Evolutionary conservation across 805 yeast species (phyloP).

Genomic region (Yarrowia osloensis): DNA sequence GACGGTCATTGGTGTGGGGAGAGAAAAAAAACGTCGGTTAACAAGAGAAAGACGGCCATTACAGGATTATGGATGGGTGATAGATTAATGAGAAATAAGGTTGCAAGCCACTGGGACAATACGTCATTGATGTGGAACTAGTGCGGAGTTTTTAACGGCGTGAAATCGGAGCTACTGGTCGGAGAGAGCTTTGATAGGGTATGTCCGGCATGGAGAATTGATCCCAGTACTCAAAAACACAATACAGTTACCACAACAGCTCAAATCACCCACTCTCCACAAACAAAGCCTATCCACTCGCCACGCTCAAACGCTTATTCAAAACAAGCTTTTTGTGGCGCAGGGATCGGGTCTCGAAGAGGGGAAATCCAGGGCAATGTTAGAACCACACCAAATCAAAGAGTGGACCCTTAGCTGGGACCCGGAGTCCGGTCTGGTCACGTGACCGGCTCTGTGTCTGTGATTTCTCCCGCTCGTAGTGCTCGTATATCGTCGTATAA

Average conservation of each 20-base stretch:
- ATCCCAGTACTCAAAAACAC: not conserved
- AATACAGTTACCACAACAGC: not conserved
- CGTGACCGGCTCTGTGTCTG: no score
- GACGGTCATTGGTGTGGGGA: not conserved
- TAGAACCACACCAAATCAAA: not conserved
- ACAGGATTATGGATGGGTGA: not conserved
- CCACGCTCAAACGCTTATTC: not conserved
- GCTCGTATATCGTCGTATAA: not conserved
- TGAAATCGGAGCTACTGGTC: not conserved
- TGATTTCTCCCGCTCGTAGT: no score
- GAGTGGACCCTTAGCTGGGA: no score
- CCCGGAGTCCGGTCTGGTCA: no score
- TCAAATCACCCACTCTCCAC: not conserved
- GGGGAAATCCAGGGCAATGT: conserved; percentile 17
- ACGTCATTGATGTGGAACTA: not conserved
- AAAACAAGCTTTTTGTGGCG: not conserved
- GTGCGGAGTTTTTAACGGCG: not conserved
- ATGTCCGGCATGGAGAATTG: not conserved
- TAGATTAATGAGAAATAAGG: not conserved
- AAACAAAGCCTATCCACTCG: not conserved
- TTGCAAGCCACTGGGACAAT: conserved; percentile 3
- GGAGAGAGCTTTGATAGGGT: not conserved
- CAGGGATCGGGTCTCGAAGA: conserved; percentile 5
- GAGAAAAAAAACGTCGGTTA: not conserved
- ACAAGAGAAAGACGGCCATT: not conserved